Evolutionary conservation across 2,329 filamentous ascomycete species (phyloP).

Genomic region (Nemania serpens): DNA sequence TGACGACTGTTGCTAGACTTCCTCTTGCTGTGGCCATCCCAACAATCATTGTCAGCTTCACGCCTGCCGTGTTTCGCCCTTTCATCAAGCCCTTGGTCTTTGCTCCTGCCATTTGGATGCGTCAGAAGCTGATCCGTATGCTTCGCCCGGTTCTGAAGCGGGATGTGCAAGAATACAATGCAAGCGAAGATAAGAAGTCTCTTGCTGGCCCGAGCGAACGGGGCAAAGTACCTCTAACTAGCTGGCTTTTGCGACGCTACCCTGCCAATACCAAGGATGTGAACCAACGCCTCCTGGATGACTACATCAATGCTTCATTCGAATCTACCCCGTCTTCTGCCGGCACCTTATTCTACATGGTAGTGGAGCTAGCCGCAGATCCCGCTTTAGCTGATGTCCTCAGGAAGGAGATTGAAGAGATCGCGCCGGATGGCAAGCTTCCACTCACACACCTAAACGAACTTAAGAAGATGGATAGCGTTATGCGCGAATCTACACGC

Average conservation of each 20-base stretch:
- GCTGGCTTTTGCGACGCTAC: slow-evolving; percentile 16
- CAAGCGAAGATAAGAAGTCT: slow-evolving; percentile 11
- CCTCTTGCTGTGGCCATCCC: slow-evolving; percentile 18
- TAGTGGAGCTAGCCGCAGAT: slow-evolving; percentile 8
- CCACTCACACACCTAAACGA: slow-evolving; percentile 20
- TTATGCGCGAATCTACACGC: slow-evolving; percentile 21
- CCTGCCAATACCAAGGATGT: neutral
- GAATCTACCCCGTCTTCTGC: slow-evolving; percentile 25
- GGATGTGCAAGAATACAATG: slow-evolving; percentile 8
- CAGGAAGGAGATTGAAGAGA: slow-evolving; percentile 12
- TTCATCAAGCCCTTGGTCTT: slow-evolving; percentile 16
- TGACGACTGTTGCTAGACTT: slow-evolving; percentile 12
- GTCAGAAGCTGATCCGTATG: slow-evolving; percentile 22
- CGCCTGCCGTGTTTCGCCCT: slow-evolving; percentile 16
- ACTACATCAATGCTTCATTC: slow-evolving; percentile 20
- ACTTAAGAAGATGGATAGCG: slow-evolving; percentile 22
- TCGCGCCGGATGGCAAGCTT: slow-evolving; percentile 5
- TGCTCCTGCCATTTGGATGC: slow-evolving; percentile 6
- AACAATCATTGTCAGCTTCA: slow-evolving; percentile 1
- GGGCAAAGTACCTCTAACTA: slow-evolving; percentile 21
- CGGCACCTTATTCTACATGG: slow-evolving; percentile 12
- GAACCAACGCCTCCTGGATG: slow-evolving; percentile 9
- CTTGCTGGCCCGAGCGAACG: neutral
- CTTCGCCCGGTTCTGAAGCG: slow-evolving; percentile 5
- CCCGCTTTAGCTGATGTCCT: slow-evolving; percentile 15